Base-by-base conservation (phyloP, 352 stramenopile genomes). In the Phytophthora uliginosa region DNA sequence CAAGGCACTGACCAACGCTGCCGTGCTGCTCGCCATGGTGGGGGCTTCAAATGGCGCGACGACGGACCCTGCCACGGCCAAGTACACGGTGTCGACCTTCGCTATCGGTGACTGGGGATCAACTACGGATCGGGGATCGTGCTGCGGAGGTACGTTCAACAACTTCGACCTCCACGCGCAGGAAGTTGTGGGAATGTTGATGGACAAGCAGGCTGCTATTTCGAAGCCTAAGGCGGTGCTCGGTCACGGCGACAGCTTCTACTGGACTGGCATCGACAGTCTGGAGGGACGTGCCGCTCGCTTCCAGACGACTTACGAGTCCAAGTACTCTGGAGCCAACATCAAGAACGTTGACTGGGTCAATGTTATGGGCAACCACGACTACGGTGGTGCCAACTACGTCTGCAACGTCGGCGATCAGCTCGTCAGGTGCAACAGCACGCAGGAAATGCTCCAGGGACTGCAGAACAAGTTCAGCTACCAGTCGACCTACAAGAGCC, bases 71-170 rank as follows among this genome's bases (percentile, higher is more conserved):
- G 12, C 51, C 1, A 63, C 38, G n/a, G 36, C 48, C 20, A 56
- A 54, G 4, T 66, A 66, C 28, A 20, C 59, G 6, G 40, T 73
- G 3, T 60, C 59, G 1, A 26, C 47, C 2, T 74, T 40, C 18
- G 79, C 79, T 28, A 73, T 85, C 52, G 81, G 79, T 28, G 81
- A 89, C 54, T 87, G 75, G 79, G 81, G 79, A 1, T 63, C 68
- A 47, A 77, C 79, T 12, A 24, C 67, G 22, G 71, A 77, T 31
- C 57, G 62, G 24, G 59, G 71, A 24, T 84, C 77, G 22, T 85
- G 80, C 69, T 85, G 78, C 70, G 57, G 47, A 4, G 36, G 55
- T 17, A 68, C 56, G n/a, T 82, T 70, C 50, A 69, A 79, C 56
- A 78, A 74, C 62, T 76, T 70, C 38, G 71, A 78, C 54, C 34